Conservation (phyloP, 169 alveolate species). For the Cryptosporidium muris region DNA sequence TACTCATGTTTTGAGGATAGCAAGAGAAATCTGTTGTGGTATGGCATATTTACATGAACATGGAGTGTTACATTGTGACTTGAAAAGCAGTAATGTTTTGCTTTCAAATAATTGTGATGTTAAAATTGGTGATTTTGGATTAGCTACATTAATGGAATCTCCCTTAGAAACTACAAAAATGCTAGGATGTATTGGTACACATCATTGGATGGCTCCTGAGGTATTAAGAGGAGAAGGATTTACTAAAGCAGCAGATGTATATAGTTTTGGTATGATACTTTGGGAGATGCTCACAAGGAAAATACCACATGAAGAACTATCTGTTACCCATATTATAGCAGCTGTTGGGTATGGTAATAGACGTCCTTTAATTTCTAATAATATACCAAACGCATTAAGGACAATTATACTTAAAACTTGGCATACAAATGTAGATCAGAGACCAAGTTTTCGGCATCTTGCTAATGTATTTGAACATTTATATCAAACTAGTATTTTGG, state of each 20-base stretch:
- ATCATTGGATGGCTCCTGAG: slow-evolving; percentile 90
- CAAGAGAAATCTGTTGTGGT: slow-evolving; percentile 83
- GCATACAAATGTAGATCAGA: slow-evolving; percentile 30
- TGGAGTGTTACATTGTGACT: slow-evolving; percentile 85
- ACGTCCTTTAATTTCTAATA: slow-evolving; percentile 30
- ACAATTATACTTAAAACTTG: slow-evolving; percentile 37
- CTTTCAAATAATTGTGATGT: slow-evolving; percentile 83
- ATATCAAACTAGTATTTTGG: slow-evolving; percentile 52
- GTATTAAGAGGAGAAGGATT: slow-evolving; percentile 82
- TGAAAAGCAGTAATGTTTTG: slow-evolving; percentile 82
- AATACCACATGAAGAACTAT: slow-evolving; percentile 79
- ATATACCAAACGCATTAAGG: slow-evolving; percentile 28
- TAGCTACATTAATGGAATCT: slow-evolving; percentile 76
- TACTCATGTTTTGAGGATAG: slow-evolving; percentile 73
- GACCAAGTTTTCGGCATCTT: slow-evolving; percentile 55
- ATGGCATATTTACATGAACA: slow-evolving; percentile 82
- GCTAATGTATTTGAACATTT: slow-evolving; percentile 45
- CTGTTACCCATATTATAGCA: slow-evolving; percentile 74
- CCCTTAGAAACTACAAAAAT: slow-evolving; percentile 73
- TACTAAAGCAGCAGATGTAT: slow-evolving; percentile 82
- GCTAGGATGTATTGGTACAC: slow-evolving; percentile 83
- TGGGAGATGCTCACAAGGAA: slow-evolving; percentile 85
- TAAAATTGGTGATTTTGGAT: slow-evolving; percentile 88
- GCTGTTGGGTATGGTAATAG: slow-evolving; percentile 74
- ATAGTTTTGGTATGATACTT: slow-evolving; percentile 81